A percentile compares a stretch with the other conserved stretches of the same genome.
Conservation (phyloP, 768 basidiomycete genomes). For the Mycena belliarum region DNA sequence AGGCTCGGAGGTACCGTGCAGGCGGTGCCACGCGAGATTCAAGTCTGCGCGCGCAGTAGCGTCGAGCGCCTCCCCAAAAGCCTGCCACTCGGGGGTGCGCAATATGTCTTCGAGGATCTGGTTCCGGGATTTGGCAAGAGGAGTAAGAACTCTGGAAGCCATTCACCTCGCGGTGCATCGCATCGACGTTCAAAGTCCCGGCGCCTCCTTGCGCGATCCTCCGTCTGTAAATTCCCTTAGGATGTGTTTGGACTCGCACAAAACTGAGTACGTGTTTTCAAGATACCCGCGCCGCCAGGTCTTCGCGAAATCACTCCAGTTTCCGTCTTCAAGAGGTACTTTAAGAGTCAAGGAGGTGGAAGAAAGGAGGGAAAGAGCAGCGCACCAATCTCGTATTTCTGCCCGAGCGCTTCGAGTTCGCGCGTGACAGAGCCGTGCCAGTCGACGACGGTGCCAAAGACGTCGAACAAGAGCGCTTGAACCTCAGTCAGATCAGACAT, state of each 20-base stretch:
- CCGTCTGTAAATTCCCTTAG: conserved; percentile 40
- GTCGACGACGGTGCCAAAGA: conserved; percentile 54
- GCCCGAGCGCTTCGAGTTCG: conserved; percentile 33
- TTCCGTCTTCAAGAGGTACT: conserved; percentile 19
- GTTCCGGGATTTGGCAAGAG: not conserved
- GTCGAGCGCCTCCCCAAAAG: conserved; percentile 47
- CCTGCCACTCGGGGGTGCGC: conserved; percentile 46
- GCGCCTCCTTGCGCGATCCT: conserved; percentile 44
- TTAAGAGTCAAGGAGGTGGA: not conserved
- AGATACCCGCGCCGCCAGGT: conserved; percentile 61
- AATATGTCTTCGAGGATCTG: conserved; percentile 64
- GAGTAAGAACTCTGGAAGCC: no score
- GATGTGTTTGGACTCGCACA: no score
- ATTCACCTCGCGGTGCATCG: conserved; percentile 54
- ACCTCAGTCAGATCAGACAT: conserved; percentile 25
- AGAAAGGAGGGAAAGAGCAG: not conserved
- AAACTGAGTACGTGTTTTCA: conserved; percentile 46
- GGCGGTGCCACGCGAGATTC: conserved; percentile 59
- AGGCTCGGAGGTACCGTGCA: conserved; percentile 40
- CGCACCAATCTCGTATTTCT: conserved; percentile 31
- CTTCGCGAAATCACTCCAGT: conserved; percentile 52
- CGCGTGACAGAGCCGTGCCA: conserved; percentile 37
- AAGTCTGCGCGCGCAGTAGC: conserved; percentile 44
- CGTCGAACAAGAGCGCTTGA: conserved; percentile 49
- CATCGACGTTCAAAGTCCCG: conserved; percentile 54